These are phyloP conservation scores for Fusarium buxicola DNA, from an alignment of 2,329 filamentous ascomycete genomes.

Conservation along the genomic window DNA sequence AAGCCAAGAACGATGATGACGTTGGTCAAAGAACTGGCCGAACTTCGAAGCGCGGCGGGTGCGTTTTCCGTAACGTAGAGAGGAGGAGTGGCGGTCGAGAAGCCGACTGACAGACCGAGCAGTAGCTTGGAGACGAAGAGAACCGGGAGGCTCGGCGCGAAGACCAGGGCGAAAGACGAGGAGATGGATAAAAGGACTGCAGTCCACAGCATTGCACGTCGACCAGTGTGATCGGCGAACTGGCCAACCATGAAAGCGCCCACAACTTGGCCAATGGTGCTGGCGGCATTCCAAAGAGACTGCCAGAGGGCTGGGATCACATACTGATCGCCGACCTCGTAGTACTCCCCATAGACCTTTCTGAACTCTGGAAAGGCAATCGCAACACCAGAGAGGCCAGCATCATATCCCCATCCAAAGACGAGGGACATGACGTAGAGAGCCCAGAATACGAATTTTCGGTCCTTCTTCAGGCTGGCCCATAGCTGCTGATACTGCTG, in stretches of 20 bases:
- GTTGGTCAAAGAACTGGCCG: constrained; percentile 45
- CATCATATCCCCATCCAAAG: constrained; percentile 52
- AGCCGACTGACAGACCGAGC: constrained; percentile 42
- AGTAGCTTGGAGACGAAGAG: constrained; percentile 48
- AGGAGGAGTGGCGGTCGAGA: constrained; percentile 45
- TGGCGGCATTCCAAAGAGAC: constrained; percentile 53
- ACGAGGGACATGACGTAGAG: constrained; percentile 50
- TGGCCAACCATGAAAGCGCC: constrained; percentile 45
- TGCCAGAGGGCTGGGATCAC: constrained; percentile 53
- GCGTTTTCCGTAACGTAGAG: constrained; percentile 48
- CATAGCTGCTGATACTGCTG: constrained; percentile 46
- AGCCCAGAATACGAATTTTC: constrained; percentile 44
- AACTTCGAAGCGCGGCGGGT: constrained; percentile 43
- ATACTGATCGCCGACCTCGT: constrained; percentile 44
- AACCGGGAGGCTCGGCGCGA: constrained; percentile 42
- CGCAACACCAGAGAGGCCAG: constrained; percentile 51
- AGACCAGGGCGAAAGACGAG: constrained; percentile 46
- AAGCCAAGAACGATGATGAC: constrained; percentile 48
- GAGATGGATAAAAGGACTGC: constrained; percentile 40
- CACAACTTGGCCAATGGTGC: constrained; percentile 49
- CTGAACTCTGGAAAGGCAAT: constrained; percentile 52
- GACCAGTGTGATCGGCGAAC: constrained; percentile 43
- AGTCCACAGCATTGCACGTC: constrained; percentile 40
- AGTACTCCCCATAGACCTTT: constrained; percentile 51
- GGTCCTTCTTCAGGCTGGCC: constrained; percentile 47